Evolutionary conservation across 2,329 filamentous ascomycete species (phyloP).

Genomic region (Penicillium sp.): DNA sequence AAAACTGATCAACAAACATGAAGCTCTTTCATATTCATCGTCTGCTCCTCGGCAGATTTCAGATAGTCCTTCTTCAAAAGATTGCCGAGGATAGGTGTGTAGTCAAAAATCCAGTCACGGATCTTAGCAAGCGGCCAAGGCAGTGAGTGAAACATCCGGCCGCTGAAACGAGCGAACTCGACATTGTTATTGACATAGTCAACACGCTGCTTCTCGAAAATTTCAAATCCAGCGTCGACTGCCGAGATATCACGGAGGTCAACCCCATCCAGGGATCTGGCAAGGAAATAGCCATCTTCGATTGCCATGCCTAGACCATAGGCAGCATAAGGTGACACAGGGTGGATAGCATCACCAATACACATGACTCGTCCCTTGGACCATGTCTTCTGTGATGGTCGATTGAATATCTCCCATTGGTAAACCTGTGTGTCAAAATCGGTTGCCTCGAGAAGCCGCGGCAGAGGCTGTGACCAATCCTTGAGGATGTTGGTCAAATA

Average conservation of each 20-base stretch:
- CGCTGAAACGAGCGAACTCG: conserved; percentile 14
- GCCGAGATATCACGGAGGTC: conserved; percentile 7
- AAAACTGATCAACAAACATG: background rate
- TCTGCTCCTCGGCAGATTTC: conserved; percentile 13
- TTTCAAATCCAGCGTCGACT: conserved; percentile 9
- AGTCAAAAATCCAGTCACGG: conserved; percentile 13
- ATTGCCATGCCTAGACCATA: conserved; percentile 18
- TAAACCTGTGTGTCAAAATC: conserved; percentile 14
- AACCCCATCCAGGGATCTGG: conserved; percentile 11
- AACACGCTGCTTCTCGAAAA: conserved; percentile 12
- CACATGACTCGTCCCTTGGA: conserved; percentile 8
- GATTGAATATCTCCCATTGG: conserved; percentile 15
- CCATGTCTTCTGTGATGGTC: conserved; percentile 15
- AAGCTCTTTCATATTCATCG: conserved; percentile 11
- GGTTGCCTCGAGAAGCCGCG: conserved; percentile 11
- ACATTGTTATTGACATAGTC: conserved; percentile 15
- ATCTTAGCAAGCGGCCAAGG: conserved; percentile 10
- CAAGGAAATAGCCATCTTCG: conserved; percentile 14
- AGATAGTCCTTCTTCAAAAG: conserved; percentile 9
- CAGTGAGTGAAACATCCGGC: conserved; percentile 11
- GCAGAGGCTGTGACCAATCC: conserved; percentile 12
- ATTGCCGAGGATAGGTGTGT: conserved; percentile 7
- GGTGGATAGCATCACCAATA: conserved; percentile 14
- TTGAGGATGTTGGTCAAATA: conserved; percentile 8
- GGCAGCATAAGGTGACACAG: conserved; percentile 16